Evolutionary conservation across 345 rosid species (phyloP).

Genomic region (Geranium brycei): DNA sequence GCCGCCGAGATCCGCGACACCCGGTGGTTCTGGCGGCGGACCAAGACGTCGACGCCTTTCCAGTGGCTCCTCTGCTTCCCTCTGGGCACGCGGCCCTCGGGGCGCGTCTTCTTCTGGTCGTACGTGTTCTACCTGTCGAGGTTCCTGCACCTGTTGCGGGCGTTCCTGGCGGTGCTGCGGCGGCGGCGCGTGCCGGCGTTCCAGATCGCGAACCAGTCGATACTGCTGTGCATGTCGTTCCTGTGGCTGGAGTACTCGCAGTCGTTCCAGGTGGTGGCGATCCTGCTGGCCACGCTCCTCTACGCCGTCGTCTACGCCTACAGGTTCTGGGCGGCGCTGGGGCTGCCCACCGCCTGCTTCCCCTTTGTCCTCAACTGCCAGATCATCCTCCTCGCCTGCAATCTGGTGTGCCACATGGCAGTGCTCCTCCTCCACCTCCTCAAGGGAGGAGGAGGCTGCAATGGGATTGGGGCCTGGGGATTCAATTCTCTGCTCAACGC

Average conservation of each 20-base stretch:
- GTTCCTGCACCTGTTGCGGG: slow-evolving; percentile 65
- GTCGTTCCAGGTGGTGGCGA: slow-evolving; percentile 76
- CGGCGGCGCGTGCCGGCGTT: slow-evolving; percentile 37
- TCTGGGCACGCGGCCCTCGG: slow-evolving; percentile 78
- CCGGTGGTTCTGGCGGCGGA: slow-evolving; percentile 72
- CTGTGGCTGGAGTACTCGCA: slow-evolving; percentile 86
- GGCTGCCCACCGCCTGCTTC: slow-evolving; percentile 15
- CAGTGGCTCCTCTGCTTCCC: slow-evolving; percentile 96
- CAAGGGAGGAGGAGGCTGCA: slow-evolving; percentile 18
- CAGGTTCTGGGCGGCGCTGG: slow-evolving; percentile 19
- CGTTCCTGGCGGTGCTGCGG: slow-evolving; percentile 41
- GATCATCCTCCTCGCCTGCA: slow-evolving; percentile 13
- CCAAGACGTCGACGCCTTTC: slow-evolving; percentile 36
- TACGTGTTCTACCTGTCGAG: slow-evolving; percentile 72
- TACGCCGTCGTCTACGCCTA: slow-evolving; percentile 57
- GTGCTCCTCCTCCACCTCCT: slow-evolving; percentile 19
- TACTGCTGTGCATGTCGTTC: slow-evolving; percentile 50
- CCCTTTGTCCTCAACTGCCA: slow-evolving; percentile 18
- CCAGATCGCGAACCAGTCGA: slow-evolving; percentile 56
- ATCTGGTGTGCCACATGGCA: slow-evolving; percentile 18
- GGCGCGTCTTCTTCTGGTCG: slow-evolving; percentile 96
- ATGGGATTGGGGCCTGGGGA: slow-evolving; percentile 20
- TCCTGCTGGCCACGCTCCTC: slow-evolving; percentile 51
- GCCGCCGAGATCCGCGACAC: slow-evolving; percentile 75
- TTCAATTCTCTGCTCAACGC: slow-evolving; percentile 18